Evolutionary conservation across 805 yeast species (phyloP).

Genomic region (Lipomyces spencermartinsiae): DNA sequence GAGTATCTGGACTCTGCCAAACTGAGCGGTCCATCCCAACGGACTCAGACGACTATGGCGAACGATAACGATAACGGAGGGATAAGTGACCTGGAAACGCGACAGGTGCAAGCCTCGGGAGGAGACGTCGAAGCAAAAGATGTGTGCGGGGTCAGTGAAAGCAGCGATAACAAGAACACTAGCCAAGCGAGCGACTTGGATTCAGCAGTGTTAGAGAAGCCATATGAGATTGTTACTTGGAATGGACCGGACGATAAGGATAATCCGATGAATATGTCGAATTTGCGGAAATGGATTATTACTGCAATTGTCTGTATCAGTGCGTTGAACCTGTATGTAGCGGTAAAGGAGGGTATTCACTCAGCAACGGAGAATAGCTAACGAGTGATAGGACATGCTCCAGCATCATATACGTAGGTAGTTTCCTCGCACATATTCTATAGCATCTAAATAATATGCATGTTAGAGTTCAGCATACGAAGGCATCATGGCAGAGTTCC

Average conservation of each 20-base stretch:
- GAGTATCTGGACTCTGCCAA: too few relatives aligned
- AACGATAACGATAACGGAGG: too few relatives aligned
- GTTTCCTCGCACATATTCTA: slow-evolving; percentile 67
- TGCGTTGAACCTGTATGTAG: slow-evolving; percentile 15
- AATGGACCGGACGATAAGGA: slow-evolving; percentile 45
- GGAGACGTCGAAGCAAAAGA: too few relatives aligned
- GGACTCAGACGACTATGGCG: too few relatives aligned
- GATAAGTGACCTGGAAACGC: neutral
- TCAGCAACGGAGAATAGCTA: neutral
- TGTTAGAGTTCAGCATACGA: neutral
- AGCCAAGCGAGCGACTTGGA: neutral
- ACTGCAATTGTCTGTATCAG: slow-evolving; percentile 41
- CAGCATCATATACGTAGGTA: slow-evolving; percentile 17
- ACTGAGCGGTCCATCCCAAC: too few relatives aligned
- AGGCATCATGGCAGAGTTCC: neutral
- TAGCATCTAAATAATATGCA: neutral
- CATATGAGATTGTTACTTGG: slow-evolving; percentile 17
- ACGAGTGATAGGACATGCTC: neutral
- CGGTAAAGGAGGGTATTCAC: neutral
- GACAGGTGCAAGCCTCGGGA: neutral
- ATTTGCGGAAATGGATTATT: slow-evolving; percentile 49
- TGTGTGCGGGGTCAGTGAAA: neutral
- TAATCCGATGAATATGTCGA: slow-evolving; percentile 49
- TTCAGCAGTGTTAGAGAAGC: neutral
- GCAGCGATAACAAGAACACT: neutral